These are phyloP conservation scores for Yamadazyma triangularis DNA, from an alignment of 1,139 yeast species.

Conservation along the genomic window DNA sequence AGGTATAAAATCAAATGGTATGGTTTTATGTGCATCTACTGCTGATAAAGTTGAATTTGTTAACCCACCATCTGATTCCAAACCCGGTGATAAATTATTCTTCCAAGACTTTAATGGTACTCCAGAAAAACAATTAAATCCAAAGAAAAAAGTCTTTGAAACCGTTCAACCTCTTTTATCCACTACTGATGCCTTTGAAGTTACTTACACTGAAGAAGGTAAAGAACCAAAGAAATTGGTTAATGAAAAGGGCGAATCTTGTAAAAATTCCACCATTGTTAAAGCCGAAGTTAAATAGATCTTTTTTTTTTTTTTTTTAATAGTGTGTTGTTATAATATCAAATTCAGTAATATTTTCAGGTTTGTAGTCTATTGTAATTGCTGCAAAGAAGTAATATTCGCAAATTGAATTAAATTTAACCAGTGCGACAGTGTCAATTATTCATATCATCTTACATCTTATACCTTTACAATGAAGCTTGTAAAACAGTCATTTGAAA, in stretches of 20 bases:
- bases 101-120: constrained; percentile 85
- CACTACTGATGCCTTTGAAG: constrained; percentile 72
- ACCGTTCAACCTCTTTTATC: constrained; percentile 86
- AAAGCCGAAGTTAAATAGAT: constrained; percentile 73
- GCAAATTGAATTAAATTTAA: too few relatives aligned
- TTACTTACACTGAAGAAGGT: constrained; percentile 78
- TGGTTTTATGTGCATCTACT: constrained; percentile 91
- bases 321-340: too few relatives aligned
- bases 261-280: constrained; percentile 64
- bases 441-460: too few relatives aligned
- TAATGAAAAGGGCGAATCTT: constrained; percentile 66
- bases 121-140: constrained; percentile 92
- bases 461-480: constrained; percentile 10
- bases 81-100: constrained; percentile 95
- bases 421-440: too few relatives aligned
- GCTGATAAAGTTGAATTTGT: constrained; percentile 79
- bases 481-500: constrained; percentile 17
- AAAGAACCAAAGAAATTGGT: constrained; percentile 74
- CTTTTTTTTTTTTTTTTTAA: too few relatives aligned
- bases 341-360: too few relatives aligned
- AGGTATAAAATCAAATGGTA: constrained; percentile 91
- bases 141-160: constrained; percentile 99
- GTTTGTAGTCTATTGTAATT: too few relatives aligned
- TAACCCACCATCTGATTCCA: constrained; percentile 90
- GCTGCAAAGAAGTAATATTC: too few relatives aligned